Base-by-base conservation (phyloP, 2,329 filamentous ascomycete species). In the Pestalotiopsis sp. region DNA sequence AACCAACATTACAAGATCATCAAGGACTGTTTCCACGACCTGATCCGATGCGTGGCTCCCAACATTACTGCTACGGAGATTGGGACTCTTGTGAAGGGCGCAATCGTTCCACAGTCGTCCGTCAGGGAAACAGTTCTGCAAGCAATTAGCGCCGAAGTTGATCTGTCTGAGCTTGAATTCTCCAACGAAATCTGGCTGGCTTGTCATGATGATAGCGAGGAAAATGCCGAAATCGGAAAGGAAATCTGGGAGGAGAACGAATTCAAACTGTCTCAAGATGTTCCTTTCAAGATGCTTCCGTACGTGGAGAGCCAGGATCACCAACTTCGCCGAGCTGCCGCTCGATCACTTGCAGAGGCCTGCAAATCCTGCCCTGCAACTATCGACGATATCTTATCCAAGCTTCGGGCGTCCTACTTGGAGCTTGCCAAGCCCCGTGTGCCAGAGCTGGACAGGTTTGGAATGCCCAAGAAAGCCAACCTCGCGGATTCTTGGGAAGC, bases 161-260 rank as follows among this genome's bases (percentile, higher is more conserved):
- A 98, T 77, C 88, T 99, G 83, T 94, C 91, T 67, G 94, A 98
- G 65, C 84, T 94, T 40, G 87, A 90, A 38, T 96, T 94, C 75
- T 96, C 92, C 3, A 91, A 96, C 69, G 93, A 98, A 77, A 92
- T 99, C 24, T 99, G 94, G 94, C 85, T 99, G 56, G 93, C 93
- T 57, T 95, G 91, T 75, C 94, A 99, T 74, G 96, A 99, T 71
- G 93, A 97, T 73, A 89, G 94, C 22, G 89, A 92, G 57, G 94
- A 98, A 77, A 98, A 98, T 74, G 87, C 86, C 9, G 93, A 94
- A 59, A 84, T 97, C 65, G 95, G 92, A 6, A 87, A 86, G 64
- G 92, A 95, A 13, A 97, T 99, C 44, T 99, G 96, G 96, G 94
- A 97, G 75, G 96, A 98, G 75, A 97, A 95, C 76, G 91, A 89